Percentiles rank a stretch among this genome's conserved stretches.
These are phyloP conservation scores for Penicillium sp. DNA, from an alignment of 2,329 filamentous ascomycete genomes.

Conservation along the genomic window DNA sequence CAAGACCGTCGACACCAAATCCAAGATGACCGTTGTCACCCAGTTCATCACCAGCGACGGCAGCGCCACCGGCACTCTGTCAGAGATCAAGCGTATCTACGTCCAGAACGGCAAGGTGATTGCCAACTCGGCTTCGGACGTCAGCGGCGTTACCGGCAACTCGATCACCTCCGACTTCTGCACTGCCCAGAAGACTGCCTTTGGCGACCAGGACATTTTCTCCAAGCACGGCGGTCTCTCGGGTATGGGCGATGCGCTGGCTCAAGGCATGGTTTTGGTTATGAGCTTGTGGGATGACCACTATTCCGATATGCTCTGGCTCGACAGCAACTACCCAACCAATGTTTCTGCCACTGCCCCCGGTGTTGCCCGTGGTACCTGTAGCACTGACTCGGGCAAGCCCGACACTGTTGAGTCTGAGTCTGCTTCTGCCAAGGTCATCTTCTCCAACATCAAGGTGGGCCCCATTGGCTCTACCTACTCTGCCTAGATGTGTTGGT, in stretches of 20 bases:
- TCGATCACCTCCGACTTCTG: conserved; percentile 62
- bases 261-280: conserved; percentile 64
- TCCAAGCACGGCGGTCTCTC: conserved; percentile 57
- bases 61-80: conserved; percentile 56
- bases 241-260: conserved; percentile 57
- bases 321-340: conserved; percentile 67
- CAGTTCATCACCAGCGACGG: conserved; percentile 61
- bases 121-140: conserved; percentile 53
- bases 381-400: conserved; percentile 54
- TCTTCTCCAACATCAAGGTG: conserved; percentile 62
- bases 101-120: conserved; percentile 64
- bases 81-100: conserved; percentile 66
- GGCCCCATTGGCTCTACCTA: conserved; percentile 60
- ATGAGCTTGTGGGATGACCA: conserved; percentile 67
- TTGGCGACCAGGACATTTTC: conserved; percentile 58
- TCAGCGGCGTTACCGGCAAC: conserved; percentile 53
- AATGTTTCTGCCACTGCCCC: conserved; percentile 42
- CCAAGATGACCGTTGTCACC: conserved; percentile 66
- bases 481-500: conserved; percentile 12
- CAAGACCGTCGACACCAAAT: conserved; percentile 60
- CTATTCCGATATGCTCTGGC: conserved; percentile 70
- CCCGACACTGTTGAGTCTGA: conserved; percentile 53
- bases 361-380: conserved; percentile 58
- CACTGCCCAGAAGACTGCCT: conserved; percentile 56
- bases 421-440: conserved; percentile 53